These are phyloP conservation scores for Aleurites moluccanus DNA, from an alignment of 441 rosid genomes.

Conservation along the genomic window DNA sequence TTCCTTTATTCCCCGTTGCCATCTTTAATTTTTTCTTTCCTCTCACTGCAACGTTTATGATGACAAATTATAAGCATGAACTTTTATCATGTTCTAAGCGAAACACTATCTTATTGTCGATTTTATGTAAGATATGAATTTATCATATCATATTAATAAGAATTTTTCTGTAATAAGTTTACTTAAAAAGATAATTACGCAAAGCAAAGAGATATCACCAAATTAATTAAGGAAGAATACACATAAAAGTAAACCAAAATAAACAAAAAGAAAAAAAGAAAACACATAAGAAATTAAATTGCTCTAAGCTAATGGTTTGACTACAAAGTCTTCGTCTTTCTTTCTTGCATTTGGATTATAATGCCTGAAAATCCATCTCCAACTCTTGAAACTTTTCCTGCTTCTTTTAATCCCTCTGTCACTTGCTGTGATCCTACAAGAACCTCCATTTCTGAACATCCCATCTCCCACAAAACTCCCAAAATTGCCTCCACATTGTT, in stretches of 20 bases:
- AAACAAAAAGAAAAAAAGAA: conserved; percentile 16
- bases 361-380: conserved; percentile 92
- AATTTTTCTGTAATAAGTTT: no score
- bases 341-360: conserved; percentile 48
- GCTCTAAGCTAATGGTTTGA: conserved; percentile 26
- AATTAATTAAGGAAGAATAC: not conserved
- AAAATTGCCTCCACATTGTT: conserved; percentile 24
- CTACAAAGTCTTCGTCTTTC: conserved; percentile 40
- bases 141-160: no score
- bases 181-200: conserved; percentile 24
- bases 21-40: no score
- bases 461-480: conserved; percentile 37
- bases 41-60: no score
- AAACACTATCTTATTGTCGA: no score
- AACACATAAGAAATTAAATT: not conserved
- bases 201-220: conserved; percentile 11
- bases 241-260: conserved; percentile 1
- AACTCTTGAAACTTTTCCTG: conserved; percentile 86
- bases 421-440: conserved; percentile 57
- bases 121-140: no score
- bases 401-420: conserved; percentile 74
- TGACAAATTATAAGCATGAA: no score
- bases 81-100: no score
- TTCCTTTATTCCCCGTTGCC: no score
- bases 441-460: conserved; percentile 47